A percentile compares a stretch with the other conserved stretches of the same genome.
Evolutionary conservation across 2,329 filamentous ascomycete species (phyloP).

Genomic region (Sordariomycetes sp.): DNA sequence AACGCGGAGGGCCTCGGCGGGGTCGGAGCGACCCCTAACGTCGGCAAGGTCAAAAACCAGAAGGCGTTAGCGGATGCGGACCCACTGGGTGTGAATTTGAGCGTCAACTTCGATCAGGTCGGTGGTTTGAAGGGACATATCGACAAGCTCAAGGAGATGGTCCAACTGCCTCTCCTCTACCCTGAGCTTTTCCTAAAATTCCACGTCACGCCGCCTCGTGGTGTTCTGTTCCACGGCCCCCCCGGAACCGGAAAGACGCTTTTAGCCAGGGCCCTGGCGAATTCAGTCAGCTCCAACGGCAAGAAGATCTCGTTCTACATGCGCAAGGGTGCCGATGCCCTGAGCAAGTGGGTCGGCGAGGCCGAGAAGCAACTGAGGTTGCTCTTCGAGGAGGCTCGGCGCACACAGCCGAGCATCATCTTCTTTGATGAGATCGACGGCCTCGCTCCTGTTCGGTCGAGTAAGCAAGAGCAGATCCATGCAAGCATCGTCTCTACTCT

Average conservation of each 20-base stretch:
- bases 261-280: slow-evolving; percentile 85
- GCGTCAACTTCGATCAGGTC: slow-evolving; percentile 87
- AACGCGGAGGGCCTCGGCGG: slow-evolving; percentile 27
- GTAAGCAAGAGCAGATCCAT: slow-evolving; percentile 98
- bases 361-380: slow-evolving; percentile 89
- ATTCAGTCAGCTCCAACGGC: slow-evolving; percentile 78
- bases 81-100: slow-evolving; percentile 84
- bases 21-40: slow-evolving; percentile 54
- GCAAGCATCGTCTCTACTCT: slow-evolving; percentile 93
- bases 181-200: slow-evolving; percentile 89
- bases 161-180: slow-evolving; percentile 85
- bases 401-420: slow-evolving; percentile 96
- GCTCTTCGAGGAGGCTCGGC: slow-evolving; percentile 89
- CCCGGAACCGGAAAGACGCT: slow-evolving; percentile 97
- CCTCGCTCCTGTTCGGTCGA: slow-evolving; percentile 87
- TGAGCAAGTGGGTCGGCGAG: slow-evolving; percentile 98
- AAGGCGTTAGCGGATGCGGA: slow-evolving; percentile 90
- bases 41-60: slow-evolving; percentile 88
- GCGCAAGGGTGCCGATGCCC: slow-evolving; percentile 93
- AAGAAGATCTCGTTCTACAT: slow-evolving; percentile 98
- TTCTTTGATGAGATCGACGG: slow-evolving; percentile 96
- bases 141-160: slow-evolving; percentile 97
- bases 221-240: slow-evolving; percentile 92
- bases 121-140: slow-evolving; percentile 90
- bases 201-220: slow-evolving; percentile 85